Conservation (phyloP, 2,329 filamentous ascomycete genomes). For the Fusarium liriodendri region DNA sequence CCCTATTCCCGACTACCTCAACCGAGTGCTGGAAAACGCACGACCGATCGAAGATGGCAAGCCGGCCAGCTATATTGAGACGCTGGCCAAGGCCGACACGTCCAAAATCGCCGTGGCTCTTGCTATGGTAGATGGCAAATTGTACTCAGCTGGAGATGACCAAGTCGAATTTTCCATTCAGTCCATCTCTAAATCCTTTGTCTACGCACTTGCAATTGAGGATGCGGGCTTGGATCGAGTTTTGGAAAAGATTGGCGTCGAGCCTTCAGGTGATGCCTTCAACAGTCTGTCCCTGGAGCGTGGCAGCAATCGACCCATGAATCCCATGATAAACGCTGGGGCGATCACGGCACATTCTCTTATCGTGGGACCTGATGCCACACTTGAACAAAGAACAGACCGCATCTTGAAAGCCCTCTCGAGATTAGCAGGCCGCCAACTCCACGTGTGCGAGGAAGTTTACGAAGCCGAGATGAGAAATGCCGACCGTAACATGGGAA, state of each 20-base stretch:
- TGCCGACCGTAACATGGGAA: slow-evolving; percentile 50
- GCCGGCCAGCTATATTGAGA: slow-evolving; percentile 52
- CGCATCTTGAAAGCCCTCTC: slow-evolving; percentile 51
- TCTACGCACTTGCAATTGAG: slow-evolving; percentile 54
- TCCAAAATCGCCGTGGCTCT: slow-evolving; percentile 53
- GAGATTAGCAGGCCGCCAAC: slow-evolving; percentile 48
- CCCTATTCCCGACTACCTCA: slow-evolving; percentile 50
- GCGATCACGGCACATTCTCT: slow-evolving; percentile 50
- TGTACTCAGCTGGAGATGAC: slow-evolving; percentile 54
- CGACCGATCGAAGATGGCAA: slow-evolving; percentile 46
- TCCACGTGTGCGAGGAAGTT: slow-evolving; percentile 52
- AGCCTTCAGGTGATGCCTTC: slow-evolving; percentile 54
- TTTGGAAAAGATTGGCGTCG: slow-evolving; percentile 53
- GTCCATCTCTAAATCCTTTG: slow-evolving; percentile 55
- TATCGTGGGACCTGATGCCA: slow-evolving; percentile 45
- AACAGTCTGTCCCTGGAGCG: slow-evolving; percentile 49
- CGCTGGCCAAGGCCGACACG: slow-evolving; percentile 52
- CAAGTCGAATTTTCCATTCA: slow-evolving; percentile 54
- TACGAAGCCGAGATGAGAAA: slow-evolving; percentile 52
- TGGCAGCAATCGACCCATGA: slow-evolving; percentile 48
- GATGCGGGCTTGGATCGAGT: slow-evolving; percentile 50
- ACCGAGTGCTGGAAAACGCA: slow-evolving; percentile 46
- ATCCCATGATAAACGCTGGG: slow-evolving; percentile 52
- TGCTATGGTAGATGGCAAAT: slow-evolving; percentile 53
- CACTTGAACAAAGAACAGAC: slow-evolving; percentile 48